A percentile compares a stretch with the other conserved stretches of the same genome.
Conservation (phyloP, 177 flowering plant genomes). For the Vitis hybrid region DNA sequence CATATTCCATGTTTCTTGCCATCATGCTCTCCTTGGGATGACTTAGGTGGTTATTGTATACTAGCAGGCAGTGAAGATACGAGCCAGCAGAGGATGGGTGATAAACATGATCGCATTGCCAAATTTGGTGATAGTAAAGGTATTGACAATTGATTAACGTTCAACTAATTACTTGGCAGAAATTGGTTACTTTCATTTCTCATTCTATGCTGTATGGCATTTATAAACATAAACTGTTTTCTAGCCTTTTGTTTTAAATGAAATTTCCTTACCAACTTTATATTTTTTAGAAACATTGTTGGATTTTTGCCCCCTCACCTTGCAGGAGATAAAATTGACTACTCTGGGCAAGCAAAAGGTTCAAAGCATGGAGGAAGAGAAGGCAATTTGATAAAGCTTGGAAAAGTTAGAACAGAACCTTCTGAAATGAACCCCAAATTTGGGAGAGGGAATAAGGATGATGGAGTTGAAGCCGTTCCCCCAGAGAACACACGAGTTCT, state of each 20-base stretch:
- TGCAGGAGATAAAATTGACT: constrained; percentile 45
- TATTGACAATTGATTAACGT: constrained; percentile 3
- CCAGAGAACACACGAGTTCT: constrained; percentile 25
- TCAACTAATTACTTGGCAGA: background rate
- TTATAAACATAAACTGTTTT: too few species aligned
- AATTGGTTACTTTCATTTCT: background rate
- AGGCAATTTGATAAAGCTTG: constrained; percentile 50
- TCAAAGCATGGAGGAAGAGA: constrained; percentile 44
- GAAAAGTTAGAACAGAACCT: constrained; percentile 41
- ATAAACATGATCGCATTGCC: constrained; percentile 30
- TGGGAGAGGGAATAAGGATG: constrained; percentile 26
- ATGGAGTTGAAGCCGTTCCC: constrained; percentile 31
- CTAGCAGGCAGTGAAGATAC: constrained; percentile 54
- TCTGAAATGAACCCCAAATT: constrained; percentile 34
- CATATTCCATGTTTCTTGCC: too few species aligned
- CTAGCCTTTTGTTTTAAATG: too few species aligned
- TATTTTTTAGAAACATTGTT: background rate
- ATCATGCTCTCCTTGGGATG: background rate
- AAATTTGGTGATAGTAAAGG: constrained; percentile 37
- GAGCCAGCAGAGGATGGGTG: constrained; percentile 33
- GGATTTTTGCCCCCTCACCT: constrained; percentile 1
- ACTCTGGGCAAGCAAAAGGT: constrained; percentile 28
- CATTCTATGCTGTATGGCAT: constrained; percentile 4
- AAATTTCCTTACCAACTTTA: too few species aligned
- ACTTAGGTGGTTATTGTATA: constrained; percentile 6